Base-by-base conservation (phyloP, 306 rosid genomes). In the Cucumis hystrix region DNA sequence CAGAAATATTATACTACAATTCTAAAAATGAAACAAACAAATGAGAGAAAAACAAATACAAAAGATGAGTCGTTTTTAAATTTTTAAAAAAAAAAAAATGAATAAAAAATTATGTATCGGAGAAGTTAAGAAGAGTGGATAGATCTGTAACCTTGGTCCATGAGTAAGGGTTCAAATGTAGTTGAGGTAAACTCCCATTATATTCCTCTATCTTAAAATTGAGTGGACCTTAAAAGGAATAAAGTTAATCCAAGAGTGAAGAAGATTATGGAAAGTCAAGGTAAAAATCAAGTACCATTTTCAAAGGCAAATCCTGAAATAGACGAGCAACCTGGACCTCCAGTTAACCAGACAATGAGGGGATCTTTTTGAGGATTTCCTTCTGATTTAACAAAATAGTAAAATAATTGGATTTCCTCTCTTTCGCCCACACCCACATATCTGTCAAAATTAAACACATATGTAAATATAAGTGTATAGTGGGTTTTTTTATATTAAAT, bases 271-370 rank as follows among this genome's bases (percentile, higher is more conserved):
- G 6, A 37, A 37, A 28, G 30, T 28, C 30, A 28, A 28, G 30
- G 30, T 28, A 1, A 2, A 28, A 28, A 28, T 28, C 2, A 28
- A 28, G 1, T 28, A 90, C 93, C 93, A 4, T 88, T 81, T 81
- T 88, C 93, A 73, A 80, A 75, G 18, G 60, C 83, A 40, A 90
- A 78, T 25, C 83, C 92, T 8, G 93, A 79, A 1, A 83, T 2
- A 4, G 80, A 71, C 39, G 93, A 88, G 82, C 97, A 92, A 54
- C 90, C 88, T 11, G 96, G 96, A 10, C 96, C 97, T 1, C 97
- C 97, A 1, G 89, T 85, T 11, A 87, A 84, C 97, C 93, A 92
- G 55, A 90, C 80, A 60, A 92, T 2, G 9, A 92, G 88, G 80
- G 96, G 97, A 39, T 87, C 96, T 2, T 85, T 73, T n/a, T 79